Percentiles rank a stretch among this genome's conserved stretches.
These are phyloP conservation scores for Stylonectria norvegica DNA, from an alignment of 2,329 filamentous ascomycete species.

Conservation along the genomic window DNA sequence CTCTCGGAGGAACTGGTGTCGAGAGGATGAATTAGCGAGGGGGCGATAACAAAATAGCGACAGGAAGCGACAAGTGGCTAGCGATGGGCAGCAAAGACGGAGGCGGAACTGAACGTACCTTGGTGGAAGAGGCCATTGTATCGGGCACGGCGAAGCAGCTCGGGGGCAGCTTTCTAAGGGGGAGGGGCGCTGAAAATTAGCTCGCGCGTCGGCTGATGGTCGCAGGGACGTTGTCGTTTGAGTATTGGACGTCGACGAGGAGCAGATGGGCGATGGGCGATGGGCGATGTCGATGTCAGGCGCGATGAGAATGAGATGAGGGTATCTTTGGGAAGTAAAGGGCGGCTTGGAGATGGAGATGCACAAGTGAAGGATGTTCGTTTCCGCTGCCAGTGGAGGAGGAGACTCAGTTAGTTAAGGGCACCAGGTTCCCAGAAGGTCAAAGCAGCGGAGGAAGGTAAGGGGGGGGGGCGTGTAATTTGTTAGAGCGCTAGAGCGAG, in stretches of 20 bases:
- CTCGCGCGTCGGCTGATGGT: slow-evolving; percentile 17
- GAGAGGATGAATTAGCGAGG: too few relatives aligned
- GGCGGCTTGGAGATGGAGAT: slow-evolving; percentile 10
- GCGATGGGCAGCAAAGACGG: background rate
- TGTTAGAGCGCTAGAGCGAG: too few relatives aligned
- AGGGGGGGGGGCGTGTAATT: too few relatives aligned
- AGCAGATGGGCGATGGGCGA: slow-evolving; percentile 5
- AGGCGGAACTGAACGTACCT: slow-evolving; percentile 25
- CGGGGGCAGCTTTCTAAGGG: slow-evolving; percentile 14
- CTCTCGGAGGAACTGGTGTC: slow-evolving; percentile 81
- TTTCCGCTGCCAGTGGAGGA: slow-evolving; percentile 6
- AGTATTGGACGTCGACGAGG: slow-evolving; percentile 12
- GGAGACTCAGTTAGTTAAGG: slow-evolving; percentile 10
- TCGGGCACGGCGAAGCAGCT: slow-evolving; percentile 17
- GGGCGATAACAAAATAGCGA: slow-evolving; percentile 16
- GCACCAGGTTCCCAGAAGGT: slow-evolving; percentile 9
- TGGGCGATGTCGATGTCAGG: slow-evolving; percentile 7
- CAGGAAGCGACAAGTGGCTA: slow-evolving; percentile 1
- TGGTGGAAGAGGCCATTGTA: slow-evolving; percentile 36
- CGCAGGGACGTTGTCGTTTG: slow-evolving; percentile 15
- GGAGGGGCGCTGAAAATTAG: slow-evolving; percentile 15
- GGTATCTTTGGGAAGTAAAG: slow-evolving; percentile 3
- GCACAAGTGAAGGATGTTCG: slow-evolving; percentile 11
- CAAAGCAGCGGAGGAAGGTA: slow-evolving; percentile 8
- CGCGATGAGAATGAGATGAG: slow-evolving; percentile 2